These are phyloP conservation scores for Fusarium papillatum DNA, from an alignment of 2,329 filamentous ascomycete species.

Conservation along the genomic window DNA sequence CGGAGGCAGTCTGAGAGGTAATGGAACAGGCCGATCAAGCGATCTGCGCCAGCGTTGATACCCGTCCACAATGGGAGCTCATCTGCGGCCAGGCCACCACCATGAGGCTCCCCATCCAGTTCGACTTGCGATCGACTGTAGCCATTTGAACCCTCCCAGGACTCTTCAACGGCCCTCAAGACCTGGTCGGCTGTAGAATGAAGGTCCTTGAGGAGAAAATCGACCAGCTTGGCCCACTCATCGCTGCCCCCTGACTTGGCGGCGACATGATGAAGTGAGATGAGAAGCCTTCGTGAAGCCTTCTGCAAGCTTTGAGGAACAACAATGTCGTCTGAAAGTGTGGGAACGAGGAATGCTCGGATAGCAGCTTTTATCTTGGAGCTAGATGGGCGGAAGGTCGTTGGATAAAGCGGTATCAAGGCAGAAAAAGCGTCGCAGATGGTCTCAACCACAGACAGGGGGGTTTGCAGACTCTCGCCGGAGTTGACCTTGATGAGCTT, in stretches of 20 bases:
- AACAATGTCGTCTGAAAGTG: slow-evolving; percentile 63
- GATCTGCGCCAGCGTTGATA: slow-evolving; percentile 79
- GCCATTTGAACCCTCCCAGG: slow-evolving; percentile 79
- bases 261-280: slow-evolving; percentile 83
- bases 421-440: slow-evolving; percentile 79
- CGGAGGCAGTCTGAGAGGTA: slow-evolving; percentile 75
- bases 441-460: slow-evolving; percentile 70
- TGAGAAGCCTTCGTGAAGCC: slow-evolving; percentile 74
- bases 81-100: slow-evolving; percentile 60
- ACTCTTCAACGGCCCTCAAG: slow-evolving; percentile 84
- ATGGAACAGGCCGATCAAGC: slow-evolving; percentile 75
- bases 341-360: slow-evolving; percentile 73
- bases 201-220: slow-evolving; percentile 71
- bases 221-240: slow-evolving; percentile 82
- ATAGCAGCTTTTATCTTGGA: slow-evolving; percentile 75
- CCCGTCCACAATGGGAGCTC: slow-evolving; percentile 80
- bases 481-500: slow-evolving; percentile 67
- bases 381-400: slow-evolving; percentile 83
- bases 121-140: slow-evolving; percentile 59
- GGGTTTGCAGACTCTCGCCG: slow-evolving; percentile 46
- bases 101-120: slow-evolving; percentile 60
- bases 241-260: slow-evolving; percentile 83
- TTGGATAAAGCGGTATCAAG: slow-evolving; percentile 84
- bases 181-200: slow-evolving; percentile 83
- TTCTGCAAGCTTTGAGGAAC: slow-evolving; percentile 67